A percentile compares a stretch with the other conserved stretches of the same genome.
Conservation (phyloP, 2,329 filamentous ascomycete species). For the Gyromitra esculenta region DNA sequence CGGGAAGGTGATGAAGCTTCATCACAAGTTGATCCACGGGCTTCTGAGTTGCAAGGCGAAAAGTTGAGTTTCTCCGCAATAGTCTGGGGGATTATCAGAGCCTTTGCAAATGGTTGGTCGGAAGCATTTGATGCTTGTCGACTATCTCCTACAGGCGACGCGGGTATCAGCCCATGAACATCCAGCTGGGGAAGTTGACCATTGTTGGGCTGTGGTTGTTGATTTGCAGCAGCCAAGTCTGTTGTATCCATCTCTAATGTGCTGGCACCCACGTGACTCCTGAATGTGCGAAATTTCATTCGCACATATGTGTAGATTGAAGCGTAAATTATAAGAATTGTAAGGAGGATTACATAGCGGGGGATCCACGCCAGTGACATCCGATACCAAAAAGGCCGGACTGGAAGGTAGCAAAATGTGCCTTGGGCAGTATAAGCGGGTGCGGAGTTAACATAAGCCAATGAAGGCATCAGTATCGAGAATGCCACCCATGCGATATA, state of each 20-base stretch:
- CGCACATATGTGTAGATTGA: constrained; percentile 75
- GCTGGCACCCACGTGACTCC: constrained; percentile 54
- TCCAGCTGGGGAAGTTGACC: constrained; percentile 51
- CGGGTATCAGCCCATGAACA: constrained; percentile 54
- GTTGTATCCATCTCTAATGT: constrained; percentile 55
- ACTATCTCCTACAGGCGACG: constrained; percentile 42
- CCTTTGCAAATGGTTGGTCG: constrained; percentile 53
- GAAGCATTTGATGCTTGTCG: constrained; percentile 48
- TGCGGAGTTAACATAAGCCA: constrained; percentile 70
- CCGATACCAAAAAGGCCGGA: constrained; percentile 72
- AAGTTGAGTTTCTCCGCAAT: constrained; percentile 52
- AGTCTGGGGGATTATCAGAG: constrained; percentile 47
- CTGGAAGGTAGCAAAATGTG: constrained; percentile 75
- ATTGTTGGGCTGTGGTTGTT: constrained; percentile 42
- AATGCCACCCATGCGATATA: constrained; percentile 69
- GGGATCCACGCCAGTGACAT: constrained; percentile 77
- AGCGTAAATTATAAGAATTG: constrained; percentile 72
- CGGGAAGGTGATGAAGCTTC: constrained; percentile 46
- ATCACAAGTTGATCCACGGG: constrained; percentile 46
- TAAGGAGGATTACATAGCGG: constrained; percentile 73
- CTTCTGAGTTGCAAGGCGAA: constrained; percentile 46
- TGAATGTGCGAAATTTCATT: constrained; percentile 56
- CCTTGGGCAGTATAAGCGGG: constrained; percentile 71
- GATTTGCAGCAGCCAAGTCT: constrained; percentile 48
- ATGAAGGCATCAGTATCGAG: constrained; percentile 69